Conservation (phyloP, 805 yeast species). For the Kluyveromyces aestuarii region DNA sequence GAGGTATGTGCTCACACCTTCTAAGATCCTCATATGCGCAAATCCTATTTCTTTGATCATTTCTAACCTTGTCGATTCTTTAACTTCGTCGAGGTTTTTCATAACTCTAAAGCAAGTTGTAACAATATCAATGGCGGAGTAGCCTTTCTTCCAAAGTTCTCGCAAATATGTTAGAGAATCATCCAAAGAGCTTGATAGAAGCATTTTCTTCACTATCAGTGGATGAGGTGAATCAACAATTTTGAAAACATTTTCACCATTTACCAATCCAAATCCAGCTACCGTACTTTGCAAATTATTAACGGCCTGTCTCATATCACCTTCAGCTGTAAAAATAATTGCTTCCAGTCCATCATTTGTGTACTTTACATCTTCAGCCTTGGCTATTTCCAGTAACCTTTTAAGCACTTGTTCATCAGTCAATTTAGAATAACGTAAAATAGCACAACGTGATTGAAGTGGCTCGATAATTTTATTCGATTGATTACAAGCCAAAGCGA, state of each 20-base stretch:
- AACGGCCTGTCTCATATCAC: slow-evolving; percentile 97
- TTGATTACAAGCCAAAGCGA: slow-evolving; percentile 98
- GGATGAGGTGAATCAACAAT: slow-evolving; percentile 98
- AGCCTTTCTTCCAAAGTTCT: slow-evolving; percentile 80
- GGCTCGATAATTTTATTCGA: slow-evolving; percentile 94
- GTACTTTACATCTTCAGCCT: slow-evolving; percentile 62
- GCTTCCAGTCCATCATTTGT: slow-evolving; percentile 91
- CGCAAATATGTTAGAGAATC: slow-evolving; percentile 51
- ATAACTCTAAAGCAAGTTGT: slow-evolving; percentile 85
- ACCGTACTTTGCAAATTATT: slow-evolving; percentile 90
- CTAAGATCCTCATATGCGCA: slow-evolving; percentile 84
- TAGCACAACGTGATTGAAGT: slow-evolving; percentile 92
- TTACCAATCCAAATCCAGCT: slow-evolving; percentile 89
- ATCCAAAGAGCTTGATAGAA: slow-evolving; percentile 50
- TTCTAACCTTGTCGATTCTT: slow-evolving; percentile 63
- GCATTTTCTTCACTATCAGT: slow-evolving; percentile 62
- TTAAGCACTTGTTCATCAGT: slow-evolving; percentile 78
- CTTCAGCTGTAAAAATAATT: slow-evolving; percentile 88
- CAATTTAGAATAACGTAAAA: slow-evolving; percentile 71
- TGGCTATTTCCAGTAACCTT: slow-evolving; percentile 61
- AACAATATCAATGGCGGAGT: slow-evolving; percentile 86
- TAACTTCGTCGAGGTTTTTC: slow-evolving; percentile 59
- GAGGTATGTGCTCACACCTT: slow-evolving; percentile 82
- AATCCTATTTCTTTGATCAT: slow-evolving; percentile 81
- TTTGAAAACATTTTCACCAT: slow-evolving; percentile 84